Evolutionary conservation across 1,284 basidiomycete genomes (phyloP).

Genomic region (Ganoderma lingzhi): DNA sequence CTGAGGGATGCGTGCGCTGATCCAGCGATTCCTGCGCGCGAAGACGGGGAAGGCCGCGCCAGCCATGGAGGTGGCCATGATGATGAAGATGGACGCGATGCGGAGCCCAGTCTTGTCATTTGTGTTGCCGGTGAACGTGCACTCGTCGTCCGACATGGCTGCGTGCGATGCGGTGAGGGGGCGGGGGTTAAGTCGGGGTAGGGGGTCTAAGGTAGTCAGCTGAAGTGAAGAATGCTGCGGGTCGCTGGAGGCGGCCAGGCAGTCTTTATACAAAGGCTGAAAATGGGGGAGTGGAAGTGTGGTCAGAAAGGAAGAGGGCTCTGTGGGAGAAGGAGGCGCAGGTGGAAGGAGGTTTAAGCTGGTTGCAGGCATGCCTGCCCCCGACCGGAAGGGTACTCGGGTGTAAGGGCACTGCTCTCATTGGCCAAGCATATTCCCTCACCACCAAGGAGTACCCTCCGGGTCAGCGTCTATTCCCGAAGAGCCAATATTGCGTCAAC

Average conservation of each 20-base stretch:
- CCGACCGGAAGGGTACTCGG: constrained; percentile 31
- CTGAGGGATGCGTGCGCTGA: constrained; percentile 63
- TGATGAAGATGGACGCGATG: constrained; percentile 90
- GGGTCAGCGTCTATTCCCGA: constrained; percentile 22
- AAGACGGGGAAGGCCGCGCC: constrained; percentile 89
- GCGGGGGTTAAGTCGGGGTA: neutral
- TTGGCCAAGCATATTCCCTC: constrained; percentile 14
- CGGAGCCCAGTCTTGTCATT: constrained; percentile 58
- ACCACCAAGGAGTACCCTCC: constrained; percentile 26
- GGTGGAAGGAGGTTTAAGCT: constrained; percentile 7
- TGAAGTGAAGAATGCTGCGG: neutral
- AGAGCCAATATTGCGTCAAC: constrained; percentile 10
- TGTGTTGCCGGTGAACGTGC: constrained; percentile 8
- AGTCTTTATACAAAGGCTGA: neutral
- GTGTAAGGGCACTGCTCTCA: constrained; percentile 10
- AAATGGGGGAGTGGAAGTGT: neutral
- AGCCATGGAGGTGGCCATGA: constrained; percentile 71
- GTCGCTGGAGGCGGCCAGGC: neutral
- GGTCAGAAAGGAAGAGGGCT: neutral
- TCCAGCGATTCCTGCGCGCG: constrained; percentile 63
- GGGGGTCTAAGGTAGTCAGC: neutral
- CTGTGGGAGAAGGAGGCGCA: neutral
- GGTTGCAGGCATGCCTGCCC: neutral
- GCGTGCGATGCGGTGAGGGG: neutral
- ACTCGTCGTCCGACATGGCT: constrained; percentile 4